A percentile compares a stretch with the other conserved stretches of the same genome.
These are phyloP conservation scores for Torulaspora quercuum DNA, from an alignment of 805 yeast species.

Conservation along the genomic window DNA sequence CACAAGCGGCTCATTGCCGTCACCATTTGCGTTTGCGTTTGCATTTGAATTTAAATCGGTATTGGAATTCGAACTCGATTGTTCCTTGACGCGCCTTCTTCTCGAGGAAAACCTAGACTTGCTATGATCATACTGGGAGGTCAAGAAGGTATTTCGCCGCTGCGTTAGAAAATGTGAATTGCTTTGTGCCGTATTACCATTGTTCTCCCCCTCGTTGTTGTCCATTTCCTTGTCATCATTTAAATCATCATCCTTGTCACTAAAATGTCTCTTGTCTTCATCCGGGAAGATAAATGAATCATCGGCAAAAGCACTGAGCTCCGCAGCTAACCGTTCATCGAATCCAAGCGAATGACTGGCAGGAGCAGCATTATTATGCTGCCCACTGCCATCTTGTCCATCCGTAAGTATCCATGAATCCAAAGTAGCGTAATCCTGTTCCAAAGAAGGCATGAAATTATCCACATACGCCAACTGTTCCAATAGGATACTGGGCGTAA, in stretches of 20 bases:
- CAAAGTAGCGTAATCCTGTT: slow-evolving; percentile 40
- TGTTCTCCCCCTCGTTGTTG: slow-evolving; percentile 3
- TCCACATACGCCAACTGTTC: slow-evolving; percentile 82
- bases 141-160: slow-evolving; percentile 30
- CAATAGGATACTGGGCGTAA: slow-evolving; percentile 46
- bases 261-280: slow-evolving; percentile 62
- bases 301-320: slow-evolving; percentile 78
- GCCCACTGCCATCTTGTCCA: slow-evolving; percentile 3
- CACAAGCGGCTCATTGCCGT: slow-evolving; percentile 2
- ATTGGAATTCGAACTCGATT: slow-evolving; percentile 1
- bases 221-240: slow-evolving; percentile 8
- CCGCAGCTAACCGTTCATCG: slow-evolving; percentile 56
- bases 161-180: slow-evolving; percentile 29
- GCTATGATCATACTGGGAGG: slow-evolving; percentile 34
- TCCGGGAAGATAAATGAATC: slow-evolving; percentile 78
- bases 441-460: slow-evolving; percentile 59
- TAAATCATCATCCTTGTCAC: slow-evolving; percentile 16
- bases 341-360: slow-evolving; percentile 24
- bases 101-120: slow-evolving; percentile 32
- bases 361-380: not conserved
- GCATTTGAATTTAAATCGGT: no score
- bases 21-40: no score
- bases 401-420: slow-evolving; percentile 27
- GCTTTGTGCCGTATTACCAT: not conserved
- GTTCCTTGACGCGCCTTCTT: slow-evolving; percentile 9